Base-by-base conservation (phyloP, 2,329 filamentous ascomycete species). In the Fusarium oligoseptatum region DNA sequence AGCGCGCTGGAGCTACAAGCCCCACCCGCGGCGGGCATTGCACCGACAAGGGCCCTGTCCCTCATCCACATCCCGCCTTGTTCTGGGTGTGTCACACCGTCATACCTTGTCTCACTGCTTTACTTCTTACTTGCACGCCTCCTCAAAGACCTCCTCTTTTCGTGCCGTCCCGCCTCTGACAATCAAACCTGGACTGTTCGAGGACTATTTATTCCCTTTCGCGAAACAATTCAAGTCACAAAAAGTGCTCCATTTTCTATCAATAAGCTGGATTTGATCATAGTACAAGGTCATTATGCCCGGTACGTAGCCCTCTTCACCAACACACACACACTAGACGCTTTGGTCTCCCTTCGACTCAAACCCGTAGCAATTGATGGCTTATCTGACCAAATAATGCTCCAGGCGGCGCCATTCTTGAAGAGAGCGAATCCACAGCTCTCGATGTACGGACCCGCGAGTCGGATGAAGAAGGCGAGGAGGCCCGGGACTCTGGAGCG, bases 401-500 rank as follows among this genome's bases (percentile, higher is more conserved):
- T 56, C 60, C 20, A 76, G 74, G 73, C 52, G 66, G 60, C 60
- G 64, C 66, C 50, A 57, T 64, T 20, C 58, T 70, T 45, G 77
- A 76, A 60, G 72, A 78, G 34, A 74, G 70, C 69, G 77, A 79
- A 62, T 67, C 75, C 52, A 34, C 67, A 15, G 69, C 74, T 20
- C 75, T 80, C 29, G 70, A 76, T 50, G 73, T 81, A 36, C 77
- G 74, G 55, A 77, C 78, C 29, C 71, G 74, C 56, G 80, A 81
- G 67, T 81, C 79, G 57, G 80, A 82, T 68, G 80, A 79, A 39
- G 81, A 82, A 63, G 78, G 76, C 52, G 76, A 80, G n/a, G 78
- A 74, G 61, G 61, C 69, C 17, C 71, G 71, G 50, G 74, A 79
- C 63, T 67, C 70, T 65, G 76, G 77, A 66, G 72, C 68, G 43